Conservation (phyloP, 1,284 basidiomycete species). For the Inonotus obliquus region DNA sequence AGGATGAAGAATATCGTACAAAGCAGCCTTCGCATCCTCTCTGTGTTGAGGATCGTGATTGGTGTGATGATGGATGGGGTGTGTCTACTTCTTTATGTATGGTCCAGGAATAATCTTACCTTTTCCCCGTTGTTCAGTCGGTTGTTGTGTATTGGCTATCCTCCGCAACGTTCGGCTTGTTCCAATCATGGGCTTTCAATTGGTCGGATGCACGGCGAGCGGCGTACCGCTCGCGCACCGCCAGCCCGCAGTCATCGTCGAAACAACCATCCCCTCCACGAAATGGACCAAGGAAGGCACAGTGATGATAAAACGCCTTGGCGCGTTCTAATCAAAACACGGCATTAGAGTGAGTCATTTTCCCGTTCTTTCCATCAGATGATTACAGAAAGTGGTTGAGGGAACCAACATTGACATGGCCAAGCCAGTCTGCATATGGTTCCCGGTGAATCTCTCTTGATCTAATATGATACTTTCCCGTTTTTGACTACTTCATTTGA, state of each 20-base stretch:
- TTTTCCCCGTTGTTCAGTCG: conserved; percentile 40
- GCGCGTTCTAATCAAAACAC: background rate
- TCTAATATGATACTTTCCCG: conserved; percentile 70
- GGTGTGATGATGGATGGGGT: conserved; percentile 80
- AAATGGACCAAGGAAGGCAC: background rate
- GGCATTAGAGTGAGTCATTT: background rate
- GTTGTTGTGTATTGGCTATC: conserved; percentile 82
- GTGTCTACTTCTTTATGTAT: conserved; percentile 25
- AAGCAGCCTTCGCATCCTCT: conserved; percentile 53
- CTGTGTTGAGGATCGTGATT: conserved; percentile 70
- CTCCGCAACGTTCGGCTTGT: conserved; percentile 73
- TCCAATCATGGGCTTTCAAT: conserved; percentile 76
- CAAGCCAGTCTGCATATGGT: conserved; percentile 33
- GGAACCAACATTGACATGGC: conserved; percentile 39
- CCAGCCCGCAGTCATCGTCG: background rate
- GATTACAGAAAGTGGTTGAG: conserved; percentile 73
- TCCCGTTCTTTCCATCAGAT: conserved; percentile 31
- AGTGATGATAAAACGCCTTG: background rate
- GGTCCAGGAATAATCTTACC: background rate
- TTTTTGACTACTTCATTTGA: background rate
- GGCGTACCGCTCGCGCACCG: conserved; percentile 22
- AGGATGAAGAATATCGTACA: conserved; percentile 56
- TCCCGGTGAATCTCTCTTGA: conserved; percentile 68
- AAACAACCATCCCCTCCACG: background rate
- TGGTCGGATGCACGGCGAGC: conserved; percentile 51